A percentile compares a stretch with the other conserved stretches of the same genome.
Conservation (phyloP, 768 basidiomycete genomes). For the Rhodotorula toruloides region DNA sequence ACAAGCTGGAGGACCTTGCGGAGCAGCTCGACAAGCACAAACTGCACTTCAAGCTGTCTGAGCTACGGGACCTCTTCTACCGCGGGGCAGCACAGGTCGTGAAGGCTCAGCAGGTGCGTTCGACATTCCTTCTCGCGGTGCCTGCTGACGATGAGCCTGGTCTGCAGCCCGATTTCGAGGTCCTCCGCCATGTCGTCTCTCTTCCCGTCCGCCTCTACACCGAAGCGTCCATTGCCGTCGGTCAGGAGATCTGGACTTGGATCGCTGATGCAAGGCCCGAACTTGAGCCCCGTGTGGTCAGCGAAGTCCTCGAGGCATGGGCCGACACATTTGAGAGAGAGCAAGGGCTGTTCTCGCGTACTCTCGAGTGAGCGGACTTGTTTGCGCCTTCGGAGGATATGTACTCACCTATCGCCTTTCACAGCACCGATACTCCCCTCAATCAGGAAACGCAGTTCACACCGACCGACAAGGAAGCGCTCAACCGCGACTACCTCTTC, state of each 20-base stretch:
- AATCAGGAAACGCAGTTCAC: constrained; percentile 76
- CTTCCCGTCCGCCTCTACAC: constrained; percentile 86
- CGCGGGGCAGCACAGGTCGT: constrained; percentile 78
- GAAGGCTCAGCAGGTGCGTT: constrained; percentile 58
- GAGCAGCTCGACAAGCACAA: constrained; percentile 62
- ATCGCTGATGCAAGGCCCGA: constrained; percentile 77
- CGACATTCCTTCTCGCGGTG: not conserved
- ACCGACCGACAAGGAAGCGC: constrained; percentile 77
- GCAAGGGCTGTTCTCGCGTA: constrained; percentile 75
- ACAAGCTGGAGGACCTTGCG: constrained; percentile 62
- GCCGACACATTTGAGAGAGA: constrained; percentile 67
- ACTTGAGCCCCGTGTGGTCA: constrained; percentile 75
- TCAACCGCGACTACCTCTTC: constrained; percentile 64
- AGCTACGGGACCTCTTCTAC: constrained; percentile 77
- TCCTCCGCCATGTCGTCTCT: constrained; percentile 78
- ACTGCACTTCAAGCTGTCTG: constrained; percentile 67
- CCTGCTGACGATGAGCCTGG: not conserved
- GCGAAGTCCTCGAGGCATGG: constrained; percentile 84
- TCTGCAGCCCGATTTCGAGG: constrained; percentile 69
- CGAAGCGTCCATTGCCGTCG: constrained; percentile 74
- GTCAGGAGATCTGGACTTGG: constrained; percentile 95
- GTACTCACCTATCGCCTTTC: not conserved
- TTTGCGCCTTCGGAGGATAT: no score
- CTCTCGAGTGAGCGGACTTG: constrained; percentile 71
- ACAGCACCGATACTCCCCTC: constrained; percentile 83